Base-by-base conservation (phyloP, 1,139 yeast species). In the Candida pseudoviswanathii region DNA sequence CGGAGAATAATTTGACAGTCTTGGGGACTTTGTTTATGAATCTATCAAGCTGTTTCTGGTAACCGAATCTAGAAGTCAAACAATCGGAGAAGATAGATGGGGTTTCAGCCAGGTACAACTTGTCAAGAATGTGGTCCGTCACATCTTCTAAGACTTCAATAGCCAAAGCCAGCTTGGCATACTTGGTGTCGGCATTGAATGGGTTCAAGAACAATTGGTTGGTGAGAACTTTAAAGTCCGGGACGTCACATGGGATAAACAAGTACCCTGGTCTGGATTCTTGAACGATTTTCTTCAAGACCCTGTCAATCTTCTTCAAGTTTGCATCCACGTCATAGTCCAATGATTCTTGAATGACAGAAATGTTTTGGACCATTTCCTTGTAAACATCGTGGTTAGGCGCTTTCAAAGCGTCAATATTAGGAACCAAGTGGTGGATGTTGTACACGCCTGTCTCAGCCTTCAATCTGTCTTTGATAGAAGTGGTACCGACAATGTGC, bases 401-500 rank as follows among this genome's bases (percentile, higher is more conserved):
- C 2, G 74, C 61, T 16, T 53, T 40, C 48, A 84, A 77, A 8
- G 82, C 68, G 46, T 78, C 69, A 38, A 79, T 71, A 29, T 66
- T 63, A 39, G 90, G 91, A 25, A 87, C 76, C 57, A 88, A 76
- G 65, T 91, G 97, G 65, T 91, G 97, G 51, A 78, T 67, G 58
- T 65, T 78, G 62, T 64, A 47, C 21, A 63, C 59, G 9, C 46
- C 54, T 11, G 37, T 29, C 8, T 43, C 68, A 51, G 54, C 55
- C 2, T 78, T 70, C 40, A 69, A 65, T 56, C 66, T 47, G 38
- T 61, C 55, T 41, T 57, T 61, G 2, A 63, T 58, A 11, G 75
- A 70, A 37, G 86, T 77, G 32, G 89, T 80, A 44, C 97, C 97
- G 37, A 90, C 96, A 58, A 90, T 83, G 68, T 89, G 96, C 51